These are phyloP conservation scores for Diaporthe destruens DNA, from an alignment of 2,329 filamentous ascomycete species.

Conservation along the genomic window DNA sequence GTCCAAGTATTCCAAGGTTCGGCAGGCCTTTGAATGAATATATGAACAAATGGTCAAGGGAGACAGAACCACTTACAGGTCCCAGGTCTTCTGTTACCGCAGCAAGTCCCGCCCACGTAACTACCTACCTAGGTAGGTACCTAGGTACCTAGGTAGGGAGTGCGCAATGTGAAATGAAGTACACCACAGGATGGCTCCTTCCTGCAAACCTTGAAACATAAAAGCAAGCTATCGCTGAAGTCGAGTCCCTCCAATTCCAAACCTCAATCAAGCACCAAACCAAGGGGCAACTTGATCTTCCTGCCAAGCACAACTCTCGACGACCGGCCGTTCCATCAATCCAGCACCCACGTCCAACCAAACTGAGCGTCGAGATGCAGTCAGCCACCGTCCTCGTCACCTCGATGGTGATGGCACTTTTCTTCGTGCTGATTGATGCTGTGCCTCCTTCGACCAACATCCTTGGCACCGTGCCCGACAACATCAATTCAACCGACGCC, in stretches of 20 bases:
- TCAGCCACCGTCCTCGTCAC: neutral
- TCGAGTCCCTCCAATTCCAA: neutral
- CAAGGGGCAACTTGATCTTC: neutral
- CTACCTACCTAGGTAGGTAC: too few species aligned
- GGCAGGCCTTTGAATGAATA: too few species aligned
- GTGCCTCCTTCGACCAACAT: neutral
- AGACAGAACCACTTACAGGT: too few species aligned
- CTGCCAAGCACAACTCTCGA: neutral
- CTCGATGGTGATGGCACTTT: constrained; percentile 7
- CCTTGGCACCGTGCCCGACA: neutral
- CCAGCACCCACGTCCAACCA: neutral
- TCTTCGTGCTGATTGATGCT: neutral
- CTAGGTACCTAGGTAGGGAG: too few species aligned
- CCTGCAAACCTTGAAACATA: neutral
- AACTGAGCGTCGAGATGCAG: neutral
- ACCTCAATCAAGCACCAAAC: neutral
- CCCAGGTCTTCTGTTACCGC: too few species aligned
- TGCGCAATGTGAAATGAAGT: neutral
- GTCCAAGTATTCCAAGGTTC: too few species aligned
- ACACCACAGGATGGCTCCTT: neutral
- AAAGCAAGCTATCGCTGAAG: neutral
- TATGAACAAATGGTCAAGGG: too few species aligned
- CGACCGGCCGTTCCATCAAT: neutral
- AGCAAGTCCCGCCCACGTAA: too few species aligned
- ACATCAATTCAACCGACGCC: neutral